phyloP scores from a whole-genome alignment of 306 rosid genomes.

The Sechiopsis laciniata region DNA sequence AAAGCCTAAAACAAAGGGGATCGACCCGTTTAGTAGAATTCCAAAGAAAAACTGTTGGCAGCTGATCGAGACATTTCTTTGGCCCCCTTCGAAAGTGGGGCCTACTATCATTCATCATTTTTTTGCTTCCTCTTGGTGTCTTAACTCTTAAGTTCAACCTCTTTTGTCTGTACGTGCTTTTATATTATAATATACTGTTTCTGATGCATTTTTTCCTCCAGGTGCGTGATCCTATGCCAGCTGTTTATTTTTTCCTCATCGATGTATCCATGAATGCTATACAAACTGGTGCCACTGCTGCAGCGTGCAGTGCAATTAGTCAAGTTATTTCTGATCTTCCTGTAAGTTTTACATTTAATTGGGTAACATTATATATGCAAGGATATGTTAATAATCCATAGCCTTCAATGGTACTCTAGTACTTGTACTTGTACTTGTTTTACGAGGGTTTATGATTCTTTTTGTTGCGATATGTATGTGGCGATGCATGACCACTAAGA shows the following conservation, averaged over 20 bases:
- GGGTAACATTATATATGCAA: constrained; percentile 1
- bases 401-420: not conserved
- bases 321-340: constrained; percentile 92
- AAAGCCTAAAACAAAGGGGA: too few species aligned
- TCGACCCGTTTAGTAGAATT: too few species aligned
- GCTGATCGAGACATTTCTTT: too few species aligned
- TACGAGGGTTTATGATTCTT: not conserved
- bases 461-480: not conserved
- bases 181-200: not conserved
- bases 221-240: constrained; percentile 99
- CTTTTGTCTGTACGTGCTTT: not conserved
- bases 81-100: not conserved
- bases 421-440: not conserved
- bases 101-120: too few species aligned
- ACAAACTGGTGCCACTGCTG: constrained; percentile 98
- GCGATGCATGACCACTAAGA: not conserved
- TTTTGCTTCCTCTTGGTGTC: not conserved
- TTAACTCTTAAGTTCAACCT: not conserved
- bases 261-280: constrained; percentile 96
- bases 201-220: constrained; percentile 29
- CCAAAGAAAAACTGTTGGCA: too few species aligned
- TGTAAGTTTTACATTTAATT: constrained; percentile 51
- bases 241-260: constrained; percentile 84
- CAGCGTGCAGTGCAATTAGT: constrained; percentile 95
- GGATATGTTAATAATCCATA: not conserved